Evolutionary conservation across 225 moss, liverwort and hornwort species (phyloP), one percentile per base, ranked within the genome.

Genomic region (Pleurozium schreberi): DNA sequence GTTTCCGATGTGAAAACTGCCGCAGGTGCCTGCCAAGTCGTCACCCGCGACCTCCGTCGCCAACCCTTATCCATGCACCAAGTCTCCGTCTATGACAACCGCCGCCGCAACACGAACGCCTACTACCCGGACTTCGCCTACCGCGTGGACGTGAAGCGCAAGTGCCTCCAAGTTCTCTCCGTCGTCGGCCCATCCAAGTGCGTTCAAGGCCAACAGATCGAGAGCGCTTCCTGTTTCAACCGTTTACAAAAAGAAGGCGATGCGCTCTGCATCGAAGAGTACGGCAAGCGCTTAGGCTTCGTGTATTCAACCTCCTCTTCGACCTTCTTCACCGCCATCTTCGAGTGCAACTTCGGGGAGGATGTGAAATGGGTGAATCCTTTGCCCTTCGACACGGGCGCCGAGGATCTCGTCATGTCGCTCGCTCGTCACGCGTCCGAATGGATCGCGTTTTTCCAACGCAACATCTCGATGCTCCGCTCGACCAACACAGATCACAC

Each of bases 101-200:
- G 73, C 36, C 87, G 18, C 33, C 65, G 57, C 4, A 62, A 59
- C 50, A 86, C 26, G 61, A 89, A 84, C 49, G 93, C 93, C 31
- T 93, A 91, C 81, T 90, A 91, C 84, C 91, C 93, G 21, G 93
- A 93, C 78, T 93, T 92, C 66, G 93, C 93, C 3, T 93, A 91
- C 90, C 87, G 93, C 19, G 80, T 93, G 62, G 93, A 93, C 57
- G 82, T 81, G 87, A 93, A 89, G 73, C 91, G 91, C 58, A 93
- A 92, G 85, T 87, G 89, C 47, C 82, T 93, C 73, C 93, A 93
- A 82, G 91, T 93, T 40, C 87, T 93, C 69, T 93, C 93, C 8
- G 93, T 93, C 31, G 93, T 93, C 26, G 93, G 93, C 50, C 91
- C 91, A 10, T 76, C 91, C 27, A 90, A 90, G 90, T 86, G 73